These are phyloP conservation scores for Botryotinia globosa DNA, from an alignment of 2,329 filamentous ascomycete species.

Conservation along the genomic window DNA sequence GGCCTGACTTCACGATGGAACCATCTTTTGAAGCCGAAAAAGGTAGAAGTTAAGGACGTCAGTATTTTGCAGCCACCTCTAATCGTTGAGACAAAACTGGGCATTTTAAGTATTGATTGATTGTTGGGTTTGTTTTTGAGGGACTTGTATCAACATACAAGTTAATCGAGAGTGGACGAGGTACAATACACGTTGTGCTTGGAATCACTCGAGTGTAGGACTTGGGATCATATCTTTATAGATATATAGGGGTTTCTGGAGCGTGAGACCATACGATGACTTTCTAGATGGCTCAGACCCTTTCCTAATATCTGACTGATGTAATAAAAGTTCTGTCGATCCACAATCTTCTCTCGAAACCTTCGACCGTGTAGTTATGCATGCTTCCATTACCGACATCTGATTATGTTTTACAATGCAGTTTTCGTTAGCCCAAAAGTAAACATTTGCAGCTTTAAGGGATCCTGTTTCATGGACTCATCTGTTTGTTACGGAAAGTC, in stretches of 20 bases:
- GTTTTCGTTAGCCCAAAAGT: background rate
- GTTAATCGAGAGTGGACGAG: too few species aligned
- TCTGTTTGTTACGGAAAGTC: background rate
- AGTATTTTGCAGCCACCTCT: background rate
- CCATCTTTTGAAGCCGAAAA: background rate
- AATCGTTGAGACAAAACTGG: background rate
- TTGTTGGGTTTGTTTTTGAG: background rate
- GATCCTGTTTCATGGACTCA: accelerated
- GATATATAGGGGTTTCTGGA: background rate
- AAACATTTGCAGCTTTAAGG: background rate
- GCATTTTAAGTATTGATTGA: background rate
- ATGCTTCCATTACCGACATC: background rate
- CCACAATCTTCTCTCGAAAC: too few species aligned
- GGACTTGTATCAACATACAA: background rate
- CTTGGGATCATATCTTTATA: too few species aligned
- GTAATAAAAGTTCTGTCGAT: background rate
- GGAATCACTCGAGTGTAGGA: background rate
- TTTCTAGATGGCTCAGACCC: background rate
- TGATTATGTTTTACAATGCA: background rate
- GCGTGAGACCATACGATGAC: too few species aligned
- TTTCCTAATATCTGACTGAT: background rate
- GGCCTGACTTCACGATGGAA: background rate
- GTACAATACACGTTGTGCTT: background rate
- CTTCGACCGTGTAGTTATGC: too few species aligned
- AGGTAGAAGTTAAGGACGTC: background rate